These are phyloP conservation scores for Coemansia sp. DNA, from an alignment of 192 early-diverging fungal genomes.

Conservation along the genomic window DNA sequence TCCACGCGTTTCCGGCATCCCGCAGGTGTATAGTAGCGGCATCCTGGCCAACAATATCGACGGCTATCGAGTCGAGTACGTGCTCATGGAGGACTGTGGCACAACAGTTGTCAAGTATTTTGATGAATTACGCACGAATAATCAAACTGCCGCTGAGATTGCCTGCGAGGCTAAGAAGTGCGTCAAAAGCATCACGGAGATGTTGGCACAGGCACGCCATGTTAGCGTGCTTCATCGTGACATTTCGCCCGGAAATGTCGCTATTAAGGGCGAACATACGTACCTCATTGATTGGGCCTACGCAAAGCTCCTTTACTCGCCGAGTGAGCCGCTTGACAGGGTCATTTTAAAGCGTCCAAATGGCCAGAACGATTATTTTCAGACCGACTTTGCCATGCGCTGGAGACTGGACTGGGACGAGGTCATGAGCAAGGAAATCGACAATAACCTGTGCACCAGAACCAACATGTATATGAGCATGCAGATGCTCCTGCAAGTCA, in stretches of 20 bases:
- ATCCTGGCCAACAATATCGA: neutral
- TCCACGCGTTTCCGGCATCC: neutral
- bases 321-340: neutral
- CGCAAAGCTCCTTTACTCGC: neutral
- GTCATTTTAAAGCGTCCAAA: too few species aligned
- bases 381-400: neutral
- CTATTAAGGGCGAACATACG: neutral
- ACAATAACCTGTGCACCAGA: neutral
- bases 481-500: neutral
- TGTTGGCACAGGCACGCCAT: neutral
- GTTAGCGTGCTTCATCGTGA: constrained; percentile 13
- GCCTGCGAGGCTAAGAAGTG: neutral
- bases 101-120: neutral
- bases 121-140: neutral
- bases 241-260: constrained; percentile 12
- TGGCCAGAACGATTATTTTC: too few species aligned
- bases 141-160: neutral
- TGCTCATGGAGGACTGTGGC: constrained; percentile 16
- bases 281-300: constrained; percentile 18
- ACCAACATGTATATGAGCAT: neutral
- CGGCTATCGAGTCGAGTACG: constrained; percentile 8
- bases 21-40: neutral
- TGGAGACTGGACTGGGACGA: neutral
- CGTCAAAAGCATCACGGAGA: neutral
- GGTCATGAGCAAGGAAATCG: neutral